Base-by-base conservation (phyloP, 257 asterid genomes). In the Fraxinus quadrangulata region DNA sequence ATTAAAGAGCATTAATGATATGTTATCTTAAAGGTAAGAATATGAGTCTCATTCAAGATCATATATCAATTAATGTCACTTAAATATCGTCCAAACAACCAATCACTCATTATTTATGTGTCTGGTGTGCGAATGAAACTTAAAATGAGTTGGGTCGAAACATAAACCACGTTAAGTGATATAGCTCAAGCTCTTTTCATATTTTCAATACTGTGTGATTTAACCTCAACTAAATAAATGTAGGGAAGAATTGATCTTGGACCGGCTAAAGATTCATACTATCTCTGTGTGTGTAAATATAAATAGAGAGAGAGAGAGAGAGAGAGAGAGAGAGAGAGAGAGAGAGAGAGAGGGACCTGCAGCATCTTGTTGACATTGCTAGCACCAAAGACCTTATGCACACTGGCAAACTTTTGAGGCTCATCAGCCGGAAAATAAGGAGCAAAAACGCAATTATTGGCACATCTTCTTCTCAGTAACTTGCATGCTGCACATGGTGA, bases 401-500 rank as follows among this genome's bases (percentile, higher is more conserved):
- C 97, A 78, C 96, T 90, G 40, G 97, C 97, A 77, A 93, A 93
- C 86, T 93, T 93, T 31, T 91, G 97, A 17, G 98, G 98, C 76
- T 93, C 94, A 45, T 93, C 98, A 14, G 98, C 98, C 4, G 98
- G 98, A 78, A 93, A 93, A 79, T 90, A 89, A n/a, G 98, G 96
- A 1, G 97, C 92, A 72, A 93, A 93, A 21, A 93, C 93, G 70
- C 97, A 93, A 71, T 93, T 97, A 66, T 89, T 90, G 1, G 90
- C 93, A 45, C 98, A 93, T 73, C 98, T 86, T 67, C 98, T 89
- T 76, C 96, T 30, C 0, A 93, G 91, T 30, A 93, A 90, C 92
- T 93, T 93, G 88, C 98, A 93, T 66, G 97, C 97, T 2, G 98
- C 97, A 72, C 98, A 93, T 23, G 98, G 97, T n/a, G 96, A 67